These are phyloP conservation scores for Alternaria viburni DNA, from an alignment of 2,329 filamentous ascomycete species.

Conservation along the genomic window DNA sequence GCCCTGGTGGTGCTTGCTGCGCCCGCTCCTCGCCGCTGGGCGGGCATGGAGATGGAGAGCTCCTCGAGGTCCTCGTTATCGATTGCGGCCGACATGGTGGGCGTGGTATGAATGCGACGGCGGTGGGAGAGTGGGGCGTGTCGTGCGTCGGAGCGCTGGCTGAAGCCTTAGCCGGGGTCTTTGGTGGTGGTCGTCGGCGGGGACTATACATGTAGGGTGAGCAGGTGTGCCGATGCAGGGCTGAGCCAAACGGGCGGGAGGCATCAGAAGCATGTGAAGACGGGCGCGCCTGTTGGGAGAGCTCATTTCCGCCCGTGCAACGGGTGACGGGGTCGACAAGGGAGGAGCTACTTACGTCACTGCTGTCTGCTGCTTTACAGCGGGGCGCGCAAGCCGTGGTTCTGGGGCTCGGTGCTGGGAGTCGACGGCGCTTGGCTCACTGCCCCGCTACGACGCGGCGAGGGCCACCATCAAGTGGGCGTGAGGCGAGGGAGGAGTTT, in stretches of 20 bases:
- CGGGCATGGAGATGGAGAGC: constrained; percentile 76
- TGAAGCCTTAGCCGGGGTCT: constrained; percentile 3
- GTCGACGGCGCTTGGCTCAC: constrained; percentile 13
- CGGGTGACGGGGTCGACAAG: not conserved
- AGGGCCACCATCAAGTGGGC: constrained; percentile 15
- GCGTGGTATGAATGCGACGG: constrained; percentile 1
- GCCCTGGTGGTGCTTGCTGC: constrained; percentile 36
- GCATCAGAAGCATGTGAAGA: constrained; percentile 5
- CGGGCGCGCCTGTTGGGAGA: not conserved
- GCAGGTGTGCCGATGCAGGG: constrained; percentile 15
- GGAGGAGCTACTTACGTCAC: constrained; percentile 14
- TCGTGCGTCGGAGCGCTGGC: constrained; percentile 1
- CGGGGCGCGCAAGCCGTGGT: constrained; percentile 17
- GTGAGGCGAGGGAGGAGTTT: not conserved
- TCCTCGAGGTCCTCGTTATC: constrained; percentile 73
- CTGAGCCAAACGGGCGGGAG: constrained; percentile 1
- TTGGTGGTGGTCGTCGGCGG: constrained; percentile 1
- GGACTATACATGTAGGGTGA: constrained; percentile 6
- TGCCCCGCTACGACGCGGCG: constrained; percentile 25
- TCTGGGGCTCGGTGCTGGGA: constrained; percentile 1
- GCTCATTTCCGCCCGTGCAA: not conserved
- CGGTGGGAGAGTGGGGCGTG: not conserved
- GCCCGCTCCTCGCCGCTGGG: constrained; percentile 61
- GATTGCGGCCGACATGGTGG: constrained; percentile 57
- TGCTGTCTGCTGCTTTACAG: constrained; percentile 4